Evolutionary conservation across 2,329 filamentous ascomycete genomes (phyloP).

Genomic region (Zarea fungicola): DNA sequence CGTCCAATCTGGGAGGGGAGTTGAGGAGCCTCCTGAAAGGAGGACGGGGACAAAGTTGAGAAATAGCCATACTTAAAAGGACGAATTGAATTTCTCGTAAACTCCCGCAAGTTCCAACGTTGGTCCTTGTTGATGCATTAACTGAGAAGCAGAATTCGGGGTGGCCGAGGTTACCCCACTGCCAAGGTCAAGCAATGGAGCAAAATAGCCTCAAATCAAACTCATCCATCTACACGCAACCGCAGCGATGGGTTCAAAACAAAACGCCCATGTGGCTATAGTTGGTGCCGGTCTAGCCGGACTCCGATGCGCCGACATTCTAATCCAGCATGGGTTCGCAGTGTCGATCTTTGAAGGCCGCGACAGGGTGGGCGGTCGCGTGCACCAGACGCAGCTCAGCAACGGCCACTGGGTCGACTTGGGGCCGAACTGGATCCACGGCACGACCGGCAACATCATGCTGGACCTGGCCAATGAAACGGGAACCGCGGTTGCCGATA

Average conservation of each 20-base stretch:
- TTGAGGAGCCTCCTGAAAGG: too few relatives aligned
- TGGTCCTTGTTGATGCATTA: too few relatives aligned
- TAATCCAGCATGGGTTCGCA: constrained; percentile 58
- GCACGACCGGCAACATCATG: constrained; percentile 66
- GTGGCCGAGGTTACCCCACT: too few relatives aligned
- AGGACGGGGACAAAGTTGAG: too few relatives aligned
- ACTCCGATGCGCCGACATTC: constrained; percentile 63
- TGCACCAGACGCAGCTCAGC: constrained; percentile 46
- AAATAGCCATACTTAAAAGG: too few relatives aligned
- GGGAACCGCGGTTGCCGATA: constrained; percentile 41
- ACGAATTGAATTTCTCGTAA: too few relatives aligned
- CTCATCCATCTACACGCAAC: too few relatives aligned
- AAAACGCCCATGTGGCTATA: constrained; percentile 55
- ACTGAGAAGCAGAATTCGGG: too few relatives aligned
- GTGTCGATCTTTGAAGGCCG: constrained; percentile 68
- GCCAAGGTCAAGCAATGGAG: too few relatives aligned
- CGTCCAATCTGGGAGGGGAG: too few relatives aligned
- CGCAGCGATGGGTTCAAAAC: neutral
- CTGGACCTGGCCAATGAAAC: constrained; percentile 60
- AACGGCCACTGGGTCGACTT: constrained; percentile 49
- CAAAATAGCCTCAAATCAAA: too few relatives aligned
- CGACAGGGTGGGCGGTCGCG: constrained; percentile 60
- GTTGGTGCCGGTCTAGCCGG: constrained; percentile 67
- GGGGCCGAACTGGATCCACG: constrained; percentile 79
- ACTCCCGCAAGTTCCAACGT: too few relatives aligned